Evolutionary conservation across 345 rosid species (phyloP).

Genomic region (Crucihimalaya himalaica): DNA sequence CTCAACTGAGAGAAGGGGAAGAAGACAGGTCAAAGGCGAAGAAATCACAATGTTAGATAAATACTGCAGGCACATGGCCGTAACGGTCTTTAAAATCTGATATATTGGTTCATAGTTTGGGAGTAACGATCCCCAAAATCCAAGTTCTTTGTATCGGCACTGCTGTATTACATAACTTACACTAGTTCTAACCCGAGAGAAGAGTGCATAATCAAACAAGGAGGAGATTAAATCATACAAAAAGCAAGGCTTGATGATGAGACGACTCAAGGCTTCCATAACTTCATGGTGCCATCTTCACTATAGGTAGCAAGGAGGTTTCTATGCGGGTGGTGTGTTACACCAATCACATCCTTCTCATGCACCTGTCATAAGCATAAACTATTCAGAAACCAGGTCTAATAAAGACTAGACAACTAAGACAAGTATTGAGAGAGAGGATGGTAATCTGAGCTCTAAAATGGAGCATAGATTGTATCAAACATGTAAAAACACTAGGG

Average conservation of each 20-base stretch:
- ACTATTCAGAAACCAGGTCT: neutral
- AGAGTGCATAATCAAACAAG: conserved; percentile 10
- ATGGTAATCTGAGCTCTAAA: neutral
- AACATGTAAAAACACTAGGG: neutral
- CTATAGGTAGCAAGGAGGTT: conserved; percentile 78
- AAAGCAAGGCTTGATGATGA: conserved; percentile 4
- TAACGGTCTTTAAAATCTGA: neutral
- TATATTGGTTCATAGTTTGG: neutral
- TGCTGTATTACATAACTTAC: conserved; percentile 5
- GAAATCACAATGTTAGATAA: neutral
- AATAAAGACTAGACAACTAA: neutral
- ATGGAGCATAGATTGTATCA: neutral
- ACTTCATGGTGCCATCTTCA: conserved; percentile 67
- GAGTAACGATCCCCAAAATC: neutral
- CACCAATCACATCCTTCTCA: conserved; percentile 87
- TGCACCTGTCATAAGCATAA: conserved; percentile 63
- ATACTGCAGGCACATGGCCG: neutral
- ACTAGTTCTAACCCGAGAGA: conserved; percentile 14
- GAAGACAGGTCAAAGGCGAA: neutral
- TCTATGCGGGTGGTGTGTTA: conserved; percentile 58
- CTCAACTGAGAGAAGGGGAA: neutral
- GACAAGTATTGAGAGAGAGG: neutral
- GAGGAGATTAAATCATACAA: conserved; percentile 7
- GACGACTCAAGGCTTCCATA: conserved; percentile 66
- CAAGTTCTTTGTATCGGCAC: neutral